Evolutionary conservation across 2,329 filamentous ascomycete genomes (phyloP).

Genomic region (Corinectria fuckeliana): DNA sequence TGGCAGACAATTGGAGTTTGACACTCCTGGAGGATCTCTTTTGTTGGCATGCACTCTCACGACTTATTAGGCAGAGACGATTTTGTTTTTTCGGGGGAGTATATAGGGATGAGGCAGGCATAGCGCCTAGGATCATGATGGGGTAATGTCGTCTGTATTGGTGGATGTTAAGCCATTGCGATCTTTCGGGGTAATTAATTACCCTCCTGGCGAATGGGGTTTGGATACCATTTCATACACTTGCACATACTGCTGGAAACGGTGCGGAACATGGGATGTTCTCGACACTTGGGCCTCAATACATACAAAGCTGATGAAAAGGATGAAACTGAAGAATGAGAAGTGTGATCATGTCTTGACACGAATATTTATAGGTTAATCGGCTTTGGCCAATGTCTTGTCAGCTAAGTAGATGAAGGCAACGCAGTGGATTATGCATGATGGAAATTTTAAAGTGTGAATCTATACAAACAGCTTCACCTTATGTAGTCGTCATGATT

Average conservation of each 20-base stretch:
- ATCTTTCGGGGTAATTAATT: conserved; percentile 13
- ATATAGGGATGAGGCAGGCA: conserved; percentile 13
- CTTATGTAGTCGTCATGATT: too few species aligned
- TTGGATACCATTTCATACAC: conserved; percentile 31
- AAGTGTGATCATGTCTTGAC: too few species aligned
- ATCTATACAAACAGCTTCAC: too few species aligned
- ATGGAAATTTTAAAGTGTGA: too few species aligned
- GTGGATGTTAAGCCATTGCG: conserved; percentile 20
- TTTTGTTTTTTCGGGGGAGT: conserved; percentile 6
- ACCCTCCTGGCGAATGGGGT: conserved; percentile 34
- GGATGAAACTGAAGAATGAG: neutral
- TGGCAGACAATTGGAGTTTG: conserved; percentile 3
- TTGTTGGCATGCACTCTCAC: conserved; percentile 28
- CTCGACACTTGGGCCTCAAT: conserved; percentile 14
- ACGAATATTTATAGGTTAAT: too few species aligned
- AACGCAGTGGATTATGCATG: too few species aligned
- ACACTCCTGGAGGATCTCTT: conserved; percentile 28
- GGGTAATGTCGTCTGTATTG: conserved; percentile 24
- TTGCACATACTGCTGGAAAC: conserved; percentile 30
- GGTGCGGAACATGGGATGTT: conserved; percentile 26
- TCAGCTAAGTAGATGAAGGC: too few species aligned
- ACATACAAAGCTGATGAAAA: conserved; percentile 8
- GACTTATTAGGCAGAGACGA: conserved; percentile 22
- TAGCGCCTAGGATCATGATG: conserved; percentile 28
- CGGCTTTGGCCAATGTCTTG: too few species aligned